Percentiles rank a stretch among this genome's conserved stretches.
Conservation (phyloP, 1,284 basidiomycete genomes). For the Leccinum subrobustum region DNA sequence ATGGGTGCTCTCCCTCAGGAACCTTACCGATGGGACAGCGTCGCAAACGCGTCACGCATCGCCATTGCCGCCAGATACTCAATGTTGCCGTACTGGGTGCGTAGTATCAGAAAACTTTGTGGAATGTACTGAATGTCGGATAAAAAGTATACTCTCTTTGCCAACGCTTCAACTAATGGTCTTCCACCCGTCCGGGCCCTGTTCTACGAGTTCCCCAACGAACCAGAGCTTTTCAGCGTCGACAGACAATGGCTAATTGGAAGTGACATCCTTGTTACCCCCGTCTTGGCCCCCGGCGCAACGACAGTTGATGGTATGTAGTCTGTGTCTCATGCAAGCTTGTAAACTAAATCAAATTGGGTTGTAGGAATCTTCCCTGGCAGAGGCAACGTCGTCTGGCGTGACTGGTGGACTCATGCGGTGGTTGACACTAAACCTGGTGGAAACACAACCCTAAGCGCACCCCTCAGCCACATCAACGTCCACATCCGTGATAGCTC, state of each 20-base stretch:
- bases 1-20: slow-evolving; percentile 63
- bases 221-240: slow-evolving; percentile 60
- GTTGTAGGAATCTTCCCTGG: slow-evolving; percentile 61
- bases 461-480: slow-evolving; percentile 66
- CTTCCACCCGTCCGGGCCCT: slow-evolving; percentile 71
- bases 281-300: slow-evolving; percentile 63
- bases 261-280: slow-evolving; percentile 67
- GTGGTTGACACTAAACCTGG: slow-evolving; percentile 39
- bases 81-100: slow-evolving; percentile 73
- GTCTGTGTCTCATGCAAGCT: not conserved
- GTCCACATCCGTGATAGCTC: slow-evolving; percentile 57
- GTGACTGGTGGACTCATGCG: slow-evolving; percentile 75
- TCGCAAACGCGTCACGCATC: slow-evolving; percentile 69
- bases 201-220: slow-evolving; percentile 75
- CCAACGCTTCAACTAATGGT: slow-evolving; percentile 60
- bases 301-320: slow-evolving; percentile 43
- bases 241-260: slow-evolving; percentile 76
- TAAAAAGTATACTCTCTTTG: slow-evolving; percentile 69
- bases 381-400: slow-evolving; percentile 59
- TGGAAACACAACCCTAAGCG: slow-evolving; percentile 41
- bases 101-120: slow-evolving; percentile 21
- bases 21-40: slow-evolving; percentile 75
- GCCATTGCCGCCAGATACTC: slow-evolving; percentile 68
- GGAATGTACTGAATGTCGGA: slow-evolving; percentile 25
- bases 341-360: too few species aligned